Conservation (phyloP, 129 eudicot species). For the Flaveria sonorensis region DNA sequence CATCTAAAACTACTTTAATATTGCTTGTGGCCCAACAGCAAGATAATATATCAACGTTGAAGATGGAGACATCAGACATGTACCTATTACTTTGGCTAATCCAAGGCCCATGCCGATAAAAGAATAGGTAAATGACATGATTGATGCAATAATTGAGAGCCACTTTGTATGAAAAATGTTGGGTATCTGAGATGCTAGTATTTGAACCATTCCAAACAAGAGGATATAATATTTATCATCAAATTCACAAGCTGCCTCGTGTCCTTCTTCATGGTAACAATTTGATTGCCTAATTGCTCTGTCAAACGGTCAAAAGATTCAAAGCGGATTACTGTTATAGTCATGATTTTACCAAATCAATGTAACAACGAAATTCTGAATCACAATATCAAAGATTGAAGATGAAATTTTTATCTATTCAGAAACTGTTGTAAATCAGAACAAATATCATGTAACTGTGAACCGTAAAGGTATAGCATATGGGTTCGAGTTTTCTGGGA, state of each 20-base stretch:
- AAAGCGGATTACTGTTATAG: neutral
- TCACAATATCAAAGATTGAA: neutral
- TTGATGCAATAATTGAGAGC: slow-evolving; percentile 76
- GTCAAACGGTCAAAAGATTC: slow-evolving; percentile 26
- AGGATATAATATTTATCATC: slow-evolving; percentile 57
- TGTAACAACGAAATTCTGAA: neutral
- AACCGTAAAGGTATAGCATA: neutral
- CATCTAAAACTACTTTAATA: neutral
- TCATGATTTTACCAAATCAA: slow-evolving; percentile 17
- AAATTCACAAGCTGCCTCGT: slow-evolving; percentile 53
- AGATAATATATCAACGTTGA: slow-evolving; percentile 7
- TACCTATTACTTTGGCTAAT: slow-evolving; percentile 69
- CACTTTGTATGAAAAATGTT: slow-evolving; percentile 62
- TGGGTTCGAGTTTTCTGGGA: neutral
- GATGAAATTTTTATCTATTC: neutral
- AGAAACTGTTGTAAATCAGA: neutral
- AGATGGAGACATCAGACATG: neutral
- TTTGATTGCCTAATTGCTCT: slow-evolving; percentile 86
- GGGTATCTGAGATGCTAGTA: slow-evolving; percentile 77
- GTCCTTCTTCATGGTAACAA: slow-evolving; percentile 78
- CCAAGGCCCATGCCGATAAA: slow-evolving; percentile 70
- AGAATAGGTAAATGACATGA: slow-evolving; percentile 87
- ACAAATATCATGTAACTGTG: neutral
- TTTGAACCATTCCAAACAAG: slow-evolving; percentile 67
- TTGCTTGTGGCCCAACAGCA: neutral